A percentile compares a stretch with the other conserved stretches of the same genome.
Evolutionary conservation across 176 grass and related monocot genomes (phyloP).

Genomic region (Avena insularis): DNA sequence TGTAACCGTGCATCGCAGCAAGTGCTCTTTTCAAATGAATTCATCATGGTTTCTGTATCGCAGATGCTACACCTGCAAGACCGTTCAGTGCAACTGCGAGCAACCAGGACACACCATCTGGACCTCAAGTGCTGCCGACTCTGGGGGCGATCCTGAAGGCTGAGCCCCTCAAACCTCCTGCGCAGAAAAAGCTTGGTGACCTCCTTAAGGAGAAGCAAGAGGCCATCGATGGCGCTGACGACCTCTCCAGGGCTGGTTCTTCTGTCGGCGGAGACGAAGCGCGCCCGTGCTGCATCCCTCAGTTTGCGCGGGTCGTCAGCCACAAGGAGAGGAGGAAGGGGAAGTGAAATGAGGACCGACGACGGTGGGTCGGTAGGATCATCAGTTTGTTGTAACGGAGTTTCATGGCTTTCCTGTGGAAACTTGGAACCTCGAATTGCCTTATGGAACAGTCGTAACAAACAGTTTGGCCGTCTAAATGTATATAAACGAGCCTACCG

Average conservation of each 20-base stretch:
- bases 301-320: slow-evolving; percentile 27
- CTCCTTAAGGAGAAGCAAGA: slow-evolving; percentile 48
- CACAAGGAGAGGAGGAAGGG: slow-evolving; percentile 33
- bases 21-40: background rate
- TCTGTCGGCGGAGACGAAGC: background rate
- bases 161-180: slow-evolving; percentile 32
- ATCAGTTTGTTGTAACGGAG: background rate
- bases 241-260: slow-evolving; percentile 10
- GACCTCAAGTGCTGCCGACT: slow-evolving; percentile 9
- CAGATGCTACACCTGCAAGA: slow-evolving; percentile 53
- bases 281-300: slow-evolving; percentile 39
- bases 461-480: background rate
- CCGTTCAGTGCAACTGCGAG: background rate
- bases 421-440: background rate
- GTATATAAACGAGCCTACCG: slow-evolving; percentile 12
- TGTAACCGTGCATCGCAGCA: too few species aligned
- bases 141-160: slow-evolving; percentile 42
- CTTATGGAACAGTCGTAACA: background rate
- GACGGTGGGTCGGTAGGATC: background rate
- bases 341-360: background rate
- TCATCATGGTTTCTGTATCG: background rate
- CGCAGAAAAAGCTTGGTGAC: slow-evolving; percentile 29
- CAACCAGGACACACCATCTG: background rate
- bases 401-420: background rate
- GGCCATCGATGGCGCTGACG: background rate